Percentiles rank a stretch among this genome's conserved stretches.
These are phyloP conservation scores for Pichia sp. DNA, from an alignment of 1,139 yeast genomes.

Conservation along the genomic window DNA sequence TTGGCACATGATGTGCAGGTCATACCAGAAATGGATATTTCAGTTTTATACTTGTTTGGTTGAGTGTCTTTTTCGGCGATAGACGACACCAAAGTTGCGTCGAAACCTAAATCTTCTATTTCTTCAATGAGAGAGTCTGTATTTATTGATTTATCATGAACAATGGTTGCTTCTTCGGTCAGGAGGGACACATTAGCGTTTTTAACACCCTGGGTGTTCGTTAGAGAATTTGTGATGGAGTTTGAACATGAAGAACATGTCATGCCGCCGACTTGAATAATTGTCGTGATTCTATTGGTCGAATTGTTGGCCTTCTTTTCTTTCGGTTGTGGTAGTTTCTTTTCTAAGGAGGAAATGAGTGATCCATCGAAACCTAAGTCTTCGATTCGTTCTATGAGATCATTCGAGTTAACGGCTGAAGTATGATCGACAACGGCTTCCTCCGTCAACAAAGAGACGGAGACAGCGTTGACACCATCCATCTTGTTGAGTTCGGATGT, in stretches of 20 bases:
- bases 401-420: constrained; percentile 31
- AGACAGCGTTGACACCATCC: constrained; percentile 47
- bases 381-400: constrained; percentile 51
- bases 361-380: constrained; percentile 66
- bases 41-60: constrained; percentile 31
- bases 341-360: constrained; percentile 8
- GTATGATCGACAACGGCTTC: constrained; percentile 57
- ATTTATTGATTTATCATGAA: constrained; percentile 38
- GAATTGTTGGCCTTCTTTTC: not conserved
- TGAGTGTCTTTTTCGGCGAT: not conserved
- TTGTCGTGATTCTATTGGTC: constrained; percentile 8
- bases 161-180: constrained; percentile 68
- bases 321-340: no score
- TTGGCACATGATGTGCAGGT: constrained; percentile 83
- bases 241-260: constrained; percentile 84
- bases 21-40: constrained; percentile 56
- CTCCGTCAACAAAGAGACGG: constrained; percentile 71
- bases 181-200: constrained; percentile 63
- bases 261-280: constrained; percentile 56
- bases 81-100: constrained; percentile 27
- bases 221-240: constrained; percentile 57
- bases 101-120: constrained; percentile 80
- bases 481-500: constrained; percentile 48
- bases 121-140: constrained; percentile 41
- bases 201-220: constrained; percentile 45